phyloP scores from a whole-genome alignment of 2,329 filamentous ascomycete genomes.

The Albifimbria verrucaria region DNA sequence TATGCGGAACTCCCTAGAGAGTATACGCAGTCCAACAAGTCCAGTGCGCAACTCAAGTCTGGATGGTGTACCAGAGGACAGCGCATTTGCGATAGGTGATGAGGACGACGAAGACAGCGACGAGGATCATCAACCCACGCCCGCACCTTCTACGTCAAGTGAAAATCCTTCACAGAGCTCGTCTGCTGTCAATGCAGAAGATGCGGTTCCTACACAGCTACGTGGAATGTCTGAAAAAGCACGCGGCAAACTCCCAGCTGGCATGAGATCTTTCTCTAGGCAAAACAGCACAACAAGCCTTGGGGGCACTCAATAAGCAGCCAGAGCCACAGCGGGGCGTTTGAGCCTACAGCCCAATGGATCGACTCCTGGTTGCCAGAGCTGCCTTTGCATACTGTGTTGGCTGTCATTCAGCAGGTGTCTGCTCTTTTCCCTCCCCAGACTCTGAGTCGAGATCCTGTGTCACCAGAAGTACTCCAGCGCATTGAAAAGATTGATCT shows the following conservation, averaged over 20 bases:
- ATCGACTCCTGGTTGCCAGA: constrained; percentile 94
- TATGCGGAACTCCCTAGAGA: constrained; percentile 64
- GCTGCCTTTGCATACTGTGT: constrained; percentile 80
- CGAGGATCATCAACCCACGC: constrained; percentile 55
- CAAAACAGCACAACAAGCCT: constrained; percentile 88
- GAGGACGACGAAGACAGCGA: constrained; percentile 66
- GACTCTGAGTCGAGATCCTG: constrained; percentile 38
- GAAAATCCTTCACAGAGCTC: constrained; percentile 62
- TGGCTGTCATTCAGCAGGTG: constrained; percentile 71
- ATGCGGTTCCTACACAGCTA: constrained; percentile 77
- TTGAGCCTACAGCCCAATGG: constrained; percentile 80
- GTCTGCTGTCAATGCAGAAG: constrained; percentile 67
- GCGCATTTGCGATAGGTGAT: constrained; percentile 84
- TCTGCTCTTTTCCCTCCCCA: constrained; percentile 54
- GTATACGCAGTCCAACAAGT: constrained; percentile 56
- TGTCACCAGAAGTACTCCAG: constrained; percentile 44
- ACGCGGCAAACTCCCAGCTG: constrained; percentile 89
- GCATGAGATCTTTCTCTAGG: constrained; percentile 76
- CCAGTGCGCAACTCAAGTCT: constrained; percentile 20
- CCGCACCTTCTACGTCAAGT: constrained; percentile 62
- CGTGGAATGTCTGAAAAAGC: constrained; percentile 97
- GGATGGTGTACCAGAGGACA: constrained; percentile 54
- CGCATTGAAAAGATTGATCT: constrained; percentile 61
- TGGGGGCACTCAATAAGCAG: constrained; percentile 59
- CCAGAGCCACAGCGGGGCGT: constrained; percentile 56